These are phyloP conservation scores for Termitomyces eurrhizus DNA, from an alignment of 768 basidiomycete species.

Conservation along the genomic window DNA sequence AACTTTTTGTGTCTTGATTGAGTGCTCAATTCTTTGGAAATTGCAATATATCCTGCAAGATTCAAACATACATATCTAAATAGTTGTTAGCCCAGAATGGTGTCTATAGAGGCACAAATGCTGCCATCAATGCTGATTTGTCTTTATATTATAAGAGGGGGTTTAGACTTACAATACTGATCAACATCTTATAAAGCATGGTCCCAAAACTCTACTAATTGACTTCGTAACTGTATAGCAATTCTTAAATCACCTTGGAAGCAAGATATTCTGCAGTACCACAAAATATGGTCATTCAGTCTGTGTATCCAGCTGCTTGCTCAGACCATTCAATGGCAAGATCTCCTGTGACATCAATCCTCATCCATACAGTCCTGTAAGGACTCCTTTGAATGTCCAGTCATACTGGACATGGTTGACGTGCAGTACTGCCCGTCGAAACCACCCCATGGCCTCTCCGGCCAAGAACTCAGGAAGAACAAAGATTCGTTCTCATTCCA, in stretches of 20 bases:
- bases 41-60: slow-evolving; percentile 83
- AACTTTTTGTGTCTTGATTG: slow-evolving; percentile 91
- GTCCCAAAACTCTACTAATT: slow-evolving; percentile 99
- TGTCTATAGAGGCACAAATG: slow-evolving; percentile 47
- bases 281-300: slow-evolving; percentile 85
- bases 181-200: slow-evolving; percentile 96
- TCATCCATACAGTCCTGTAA: no score
- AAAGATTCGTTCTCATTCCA: no score
- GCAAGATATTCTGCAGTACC: slow-evolving; percentile 97
- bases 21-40: slow-evolving; percentile 91
- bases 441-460: no score
- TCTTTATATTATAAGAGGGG: slow-evolving; percentile 12
- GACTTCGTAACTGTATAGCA: slow-evolving; percentile 88
- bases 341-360: slow-evolving; percentile 52
- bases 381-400: no score
- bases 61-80: slow-evolving; percentile 91
- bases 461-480: no score
- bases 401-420: no score
- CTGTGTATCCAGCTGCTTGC: slow-evolving; percentile 42
- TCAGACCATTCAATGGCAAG: slow-evolving; percentile 55
- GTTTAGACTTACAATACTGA: slow-evolving; percentile 74
- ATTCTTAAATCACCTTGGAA: slow-evolving; percentile 92
- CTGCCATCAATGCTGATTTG: slow-evolving; percentile 6
- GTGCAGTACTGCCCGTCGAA: no score
- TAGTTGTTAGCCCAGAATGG: slow-evolving; percentile 93